Evolutionary conservation across 2,329 filamentous ascomycete genomes (phyloP).

Genomic region (Fusarium ramigenum): DNA sequence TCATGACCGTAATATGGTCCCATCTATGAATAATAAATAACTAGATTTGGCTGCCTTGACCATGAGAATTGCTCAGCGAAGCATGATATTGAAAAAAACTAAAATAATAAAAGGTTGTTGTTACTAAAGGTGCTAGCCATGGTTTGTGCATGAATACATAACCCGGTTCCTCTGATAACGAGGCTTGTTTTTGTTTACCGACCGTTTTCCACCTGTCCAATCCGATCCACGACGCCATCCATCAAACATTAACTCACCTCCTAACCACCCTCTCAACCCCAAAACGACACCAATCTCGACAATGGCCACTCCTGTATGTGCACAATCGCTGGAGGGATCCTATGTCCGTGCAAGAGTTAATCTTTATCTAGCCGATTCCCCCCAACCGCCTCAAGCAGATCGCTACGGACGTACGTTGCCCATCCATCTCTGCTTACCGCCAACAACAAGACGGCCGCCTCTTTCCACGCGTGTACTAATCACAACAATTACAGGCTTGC

Average conservation of each 20-base stretch:
- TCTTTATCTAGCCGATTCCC: conserved; percentile 71
- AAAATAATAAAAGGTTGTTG: background rate
- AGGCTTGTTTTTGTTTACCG: conserved; percentile 46
- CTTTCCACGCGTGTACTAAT: conserved; percentile 21
- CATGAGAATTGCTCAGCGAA: conserved; percentile 3
- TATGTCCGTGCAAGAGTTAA: conserved; percentile 31
- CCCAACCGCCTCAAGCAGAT: conserved; percentile 85
- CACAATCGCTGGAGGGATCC: background rate
- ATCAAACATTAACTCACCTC: conserved; percentile 25
- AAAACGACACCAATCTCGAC: conserved; percentile 36
- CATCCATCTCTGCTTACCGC: conserved; percentile 36
- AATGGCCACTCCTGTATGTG: conserved; percentile 52
- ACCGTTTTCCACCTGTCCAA: conserved; percentile 30
- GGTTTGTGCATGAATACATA: conserved; percentile 27
- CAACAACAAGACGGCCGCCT: conserved; percentile 4
- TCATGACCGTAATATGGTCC: conserved; percentile 7
- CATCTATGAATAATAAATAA: conserved; percentile 5
- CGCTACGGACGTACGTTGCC: conserved; percentile 75
- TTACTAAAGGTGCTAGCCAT: conserved; percentile 23
- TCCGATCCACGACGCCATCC: conserved; percentile 36
- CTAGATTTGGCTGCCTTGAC: background rate
- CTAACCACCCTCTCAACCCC: conserved; percentile 32
- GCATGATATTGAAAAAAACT: conserved; percentile 17
- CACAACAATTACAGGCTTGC: conserved; percentile 72
- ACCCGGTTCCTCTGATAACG: conserved; percentile 38